Base-by-base conservation (phyloP, 495 filamentous ascomycete species). In the Trichoderma gamsii region DNA sequence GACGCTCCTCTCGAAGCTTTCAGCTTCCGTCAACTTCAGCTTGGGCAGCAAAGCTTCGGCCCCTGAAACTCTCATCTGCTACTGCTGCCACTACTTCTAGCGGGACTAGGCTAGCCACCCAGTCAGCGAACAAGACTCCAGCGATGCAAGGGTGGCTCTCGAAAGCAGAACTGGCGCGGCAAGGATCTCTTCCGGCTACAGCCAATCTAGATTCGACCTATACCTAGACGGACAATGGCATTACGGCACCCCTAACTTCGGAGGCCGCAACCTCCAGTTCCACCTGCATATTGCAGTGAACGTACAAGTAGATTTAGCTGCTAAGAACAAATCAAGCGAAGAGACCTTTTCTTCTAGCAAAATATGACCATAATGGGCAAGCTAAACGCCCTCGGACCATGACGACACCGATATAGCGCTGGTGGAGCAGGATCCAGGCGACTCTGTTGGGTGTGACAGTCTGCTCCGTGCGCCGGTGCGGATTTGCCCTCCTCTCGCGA, bases 371-470 rank as follows among this genome's bases (percentile, higher is more conserved):
- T 18, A 25, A 23, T 21, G 2, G 21, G 49, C 49, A 9, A 52
- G n/a, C 21, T 52, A 21, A 51, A 5, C 46, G 21, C 21, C 15
- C 25, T 12, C 5, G 25, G 11, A 4, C 15, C 25, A 61, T 61
- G 56, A 61, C 25, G 25, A 61, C 56, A 61, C 27, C 23, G n/a
- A 21, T 25, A 32, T 27, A 23, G 27, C 12, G n/a, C 51, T 23
- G 18, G 56, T 61, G 56, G 56, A 61, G 44, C n/a, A 49, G 44
- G n/a, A n/a, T 49, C 44, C 44, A 49, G 56, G 56, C 23, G 56
- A 61, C 56, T 29, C 16, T 61, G 27, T 52, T 21, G 56, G 56
- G 56, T 61, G 27, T 61, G 25, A 32, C 27, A 12, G 25, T 61
- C n/a, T 12, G 12, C 25, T 61, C 56, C 35, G 35, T 38, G 16